A percentile compares a stretch with the other conserved stretches of the same genome.
Evolutionary conservation across 495 filamentous ascomycete genomes (phyloP).

Genomic region (Xylaria scruposa): DNA sequence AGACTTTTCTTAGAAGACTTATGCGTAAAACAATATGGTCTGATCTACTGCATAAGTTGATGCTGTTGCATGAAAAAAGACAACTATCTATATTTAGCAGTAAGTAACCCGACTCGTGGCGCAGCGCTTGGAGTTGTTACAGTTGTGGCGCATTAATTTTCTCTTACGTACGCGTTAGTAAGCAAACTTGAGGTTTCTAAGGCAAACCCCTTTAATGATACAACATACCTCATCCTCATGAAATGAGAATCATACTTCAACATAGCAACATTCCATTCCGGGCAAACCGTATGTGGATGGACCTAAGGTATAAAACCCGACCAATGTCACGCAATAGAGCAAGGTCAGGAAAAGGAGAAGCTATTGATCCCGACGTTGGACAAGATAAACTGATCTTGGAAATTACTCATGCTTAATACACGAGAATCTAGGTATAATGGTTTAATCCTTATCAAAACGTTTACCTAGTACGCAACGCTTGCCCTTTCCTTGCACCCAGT

Average conservation of each 20-base stretch:
- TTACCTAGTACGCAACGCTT: too few relatives aligned
- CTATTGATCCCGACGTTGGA: background rate
- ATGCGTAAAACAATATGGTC: background rate
- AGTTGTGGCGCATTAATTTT: background rate
- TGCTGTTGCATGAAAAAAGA: background rate
- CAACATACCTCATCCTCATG: background rate
- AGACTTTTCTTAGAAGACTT: background rate
- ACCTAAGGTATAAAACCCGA: background rate
- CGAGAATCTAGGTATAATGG: too few relatives aligned
- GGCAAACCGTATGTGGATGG: background rate
- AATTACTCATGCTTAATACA: background rate
- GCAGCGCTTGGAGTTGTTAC: background rate
- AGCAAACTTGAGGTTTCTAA: background rate
- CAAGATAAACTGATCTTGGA: background rate
- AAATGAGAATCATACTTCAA: background rate
- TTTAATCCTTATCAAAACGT: too few relatives aligned
- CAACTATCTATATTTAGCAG: background rate
- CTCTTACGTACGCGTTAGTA: background rate
- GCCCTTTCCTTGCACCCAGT: too few relatives aligned
- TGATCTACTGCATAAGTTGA: background rate
- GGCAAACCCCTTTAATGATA: background rate
- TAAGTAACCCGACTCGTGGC: constrained; percentile 1
- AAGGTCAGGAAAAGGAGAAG: background rate
- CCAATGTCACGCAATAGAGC: background rate
- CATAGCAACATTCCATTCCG: background rate